Percentiles rank a stretch among this genome's conserved stretches.
These are phyloP conservation scores for Solanum infundibuliforme DNA, from an alignment of 257 asterid genomes.

Conservation along the genomic window DNA sequence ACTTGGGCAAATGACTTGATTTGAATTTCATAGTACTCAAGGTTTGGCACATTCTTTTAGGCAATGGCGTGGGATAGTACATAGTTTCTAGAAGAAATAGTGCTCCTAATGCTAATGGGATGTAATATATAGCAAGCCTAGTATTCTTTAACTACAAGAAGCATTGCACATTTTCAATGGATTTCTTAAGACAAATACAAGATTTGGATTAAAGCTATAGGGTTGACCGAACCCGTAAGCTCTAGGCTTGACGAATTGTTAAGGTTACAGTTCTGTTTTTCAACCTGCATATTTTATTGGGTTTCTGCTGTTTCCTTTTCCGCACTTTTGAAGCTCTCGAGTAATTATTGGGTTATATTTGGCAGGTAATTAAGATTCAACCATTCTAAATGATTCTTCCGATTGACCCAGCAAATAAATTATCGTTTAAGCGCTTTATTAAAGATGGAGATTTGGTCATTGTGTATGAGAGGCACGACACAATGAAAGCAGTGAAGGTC, in stretches of 20 bases:
- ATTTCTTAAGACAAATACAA: neutral
- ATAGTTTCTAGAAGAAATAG: neutral
- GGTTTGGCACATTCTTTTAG: neutral
- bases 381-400: slow-evolving; percentile 33
- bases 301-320: neutral
- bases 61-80: neutral
- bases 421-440: slow-evolving; percentile 56
- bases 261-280: neutral
- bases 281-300: neutral
- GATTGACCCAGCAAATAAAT: slow-evolving; percentile 24
- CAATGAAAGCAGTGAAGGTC: slow-evolving; percentile 73
- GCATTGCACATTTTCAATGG: neutral
- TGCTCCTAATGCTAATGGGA: neutral
- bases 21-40: neutral
- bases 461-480: slow-evolving; percentile 69
- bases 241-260: neutral
- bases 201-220: neutral
- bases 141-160: neutral
- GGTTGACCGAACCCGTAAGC: neutral
- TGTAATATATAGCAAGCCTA: neutral
- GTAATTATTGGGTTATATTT: neutral
- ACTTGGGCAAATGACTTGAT: neutral
- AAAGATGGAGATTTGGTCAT: slow-evolving; percentile 67
- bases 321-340: neutral
- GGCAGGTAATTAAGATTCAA: neutral